A percentile compares a stretch with the other conserved stretches of the same genome.
Conservation (phyloP, 805 yeast species). For the Candida easanensis region DNA sequence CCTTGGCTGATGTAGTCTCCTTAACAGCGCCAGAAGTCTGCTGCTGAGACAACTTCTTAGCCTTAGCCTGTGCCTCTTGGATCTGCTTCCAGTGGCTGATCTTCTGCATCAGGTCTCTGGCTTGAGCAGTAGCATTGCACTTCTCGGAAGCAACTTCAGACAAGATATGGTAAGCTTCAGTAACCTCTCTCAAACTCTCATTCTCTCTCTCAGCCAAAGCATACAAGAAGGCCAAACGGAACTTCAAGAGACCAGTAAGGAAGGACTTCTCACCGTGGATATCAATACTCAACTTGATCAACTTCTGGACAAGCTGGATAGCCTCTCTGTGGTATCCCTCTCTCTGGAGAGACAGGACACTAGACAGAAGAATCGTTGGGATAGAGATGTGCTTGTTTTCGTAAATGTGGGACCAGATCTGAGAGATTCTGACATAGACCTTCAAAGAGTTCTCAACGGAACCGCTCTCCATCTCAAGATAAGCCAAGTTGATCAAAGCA, state of each 20-base stretch:
- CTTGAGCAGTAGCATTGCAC: conserved; percentile 64
- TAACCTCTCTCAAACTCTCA: conserved; percentile 54
- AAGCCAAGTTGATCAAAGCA: conserved; percentile 71
- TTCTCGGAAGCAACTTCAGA: conserved; percentile 60
- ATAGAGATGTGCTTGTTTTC: conserved; percentile 63
- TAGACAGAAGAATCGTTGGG: conserved; percentile 58
- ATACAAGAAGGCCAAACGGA: conserved; percentile 64
- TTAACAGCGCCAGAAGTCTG: conserved; percentile 25
- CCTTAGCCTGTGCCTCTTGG: conserved; percentile 42
- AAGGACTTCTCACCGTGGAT: conserved; percentile 58
- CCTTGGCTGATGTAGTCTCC: conserved; percentile 31
- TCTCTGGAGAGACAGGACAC: conserved; percentile 57
- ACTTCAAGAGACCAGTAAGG: conserved; percentile 61
- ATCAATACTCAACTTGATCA: conserved; percentile 47
- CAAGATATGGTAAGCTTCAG: conserved; percentile 56
- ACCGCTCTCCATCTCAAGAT: conserved; percentile 60
- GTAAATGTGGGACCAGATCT: conserved; percentile 54
- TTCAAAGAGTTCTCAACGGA: conserved; percentile 60
- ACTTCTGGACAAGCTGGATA: conserved; percentile 47
- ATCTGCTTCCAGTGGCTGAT: conserved; percentile 48
- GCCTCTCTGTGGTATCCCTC: conserved; percentile 48
- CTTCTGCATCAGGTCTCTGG: conserved; percentile 60
- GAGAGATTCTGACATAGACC: conserved; percentile 56
- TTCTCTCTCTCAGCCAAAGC: conserved; percentile 50
- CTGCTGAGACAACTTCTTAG: conserved; percentile 7